These are phyloP conservation scores for Mycena albidolilacea DNA, from an alignment of 768 basidiomycete species.

Conservation along the genomic window DNA sequence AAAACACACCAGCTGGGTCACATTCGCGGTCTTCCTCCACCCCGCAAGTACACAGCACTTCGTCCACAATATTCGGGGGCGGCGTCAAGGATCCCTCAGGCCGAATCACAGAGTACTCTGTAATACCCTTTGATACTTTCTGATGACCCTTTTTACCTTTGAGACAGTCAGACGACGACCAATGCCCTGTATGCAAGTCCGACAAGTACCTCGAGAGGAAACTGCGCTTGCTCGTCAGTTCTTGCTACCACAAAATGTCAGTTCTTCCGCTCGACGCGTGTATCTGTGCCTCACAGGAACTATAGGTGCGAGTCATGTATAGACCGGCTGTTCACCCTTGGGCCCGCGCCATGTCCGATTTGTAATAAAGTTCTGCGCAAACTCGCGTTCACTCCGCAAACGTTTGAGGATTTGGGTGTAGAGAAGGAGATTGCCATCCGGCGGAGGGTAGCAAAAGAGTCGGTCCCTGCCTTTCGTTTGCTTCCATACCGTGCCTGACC, in stretches of 20 bases:
- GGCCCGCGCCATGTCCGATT: constrained; percentile 96
- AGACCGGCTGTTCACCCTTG: constrained; percentile 94
- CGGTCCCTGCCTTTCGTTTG: constrained; percentile 43
- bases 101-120: constrained; percentile 85
- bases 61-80: constrained; percentile 82
- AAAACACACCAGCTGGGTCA: constrained; percentile 62
- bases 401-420: constrained; percentile 92
- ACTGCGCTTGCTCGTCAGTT: constrained; percentile 91
- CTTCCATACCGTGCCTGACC: background rate
- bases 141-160: constrained; percentile 12
- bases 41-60: constrained; percentile 80
- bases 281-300: background rate
- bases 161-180: constrained; percentile 71
- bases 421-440: constrained; percentile 96
- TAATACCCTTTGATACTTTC: constrained; percentile 54
- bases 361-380: constrained; percentile 92
- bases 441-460: constrained; percentile 92
- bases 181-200: constrained; percentile 97
- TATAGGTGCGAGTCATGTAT: constrained; percentile 99
- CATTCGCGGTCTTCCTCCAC: constrained; percentile 74
- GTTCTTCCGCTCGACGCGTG: constrained; percentile 37
- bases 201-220: constrained; percentile 97
- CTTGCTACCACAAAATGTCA: constrained; percentile 99
- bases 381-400: constrained; percentile 95
- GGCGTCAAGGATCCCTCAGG: constrained; percentile 92